phyloP scores from a whole-genome alignment of 2,329 filamentous ascomycete genomes.

The Paraphaeosphaeria sporulosa region DNA sequence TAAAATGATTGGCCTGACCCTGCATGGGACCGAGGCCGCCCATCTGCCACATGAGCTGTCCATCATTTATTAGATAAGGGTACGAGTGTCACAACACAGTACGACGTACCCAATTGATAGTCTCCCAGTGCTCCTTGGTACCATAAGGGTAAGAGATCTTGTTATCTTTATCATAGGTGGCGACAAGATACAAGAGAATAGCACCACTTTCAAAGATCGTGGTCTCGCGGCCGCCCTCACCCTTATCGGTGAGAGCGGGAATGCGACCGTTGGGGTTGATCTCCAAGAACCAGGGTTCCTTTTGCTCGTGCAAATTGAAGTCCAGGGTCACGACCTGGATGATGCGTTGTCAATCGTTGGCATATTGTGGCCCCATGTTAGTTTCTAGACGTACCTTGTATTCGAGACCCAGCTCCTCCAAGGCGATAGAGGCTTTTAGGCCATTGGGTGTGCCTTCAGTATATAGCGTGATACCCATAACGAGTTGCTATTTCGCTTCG shows the following conservation, averaged over 20 bases:
- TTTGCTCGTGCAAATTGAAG: constrained; percentile 74
- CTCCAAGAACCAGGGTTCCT: constrained; percentile 80
- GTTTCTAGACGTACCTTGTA: constrained; percentile 64
- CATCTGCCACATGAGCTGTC: constrained; percentile 65
- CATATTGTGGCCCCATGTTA: background rate
- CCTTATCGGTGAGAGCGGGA: constrained; percentile 78
- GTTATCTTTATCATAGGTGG: constrained; percentile 78
- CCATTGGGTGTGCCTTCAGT: constrained; percentile 61
- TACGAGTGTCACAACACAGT: constrained; percentile 66
- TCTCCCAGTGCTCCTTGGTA: constrained; percentile 76
- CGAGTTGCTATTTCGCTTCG: background rate
- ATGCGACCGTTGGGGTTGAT: constrained; percentile 93
- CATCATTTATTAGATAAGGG: constrained; percentile 60
- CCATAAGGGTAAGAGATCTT: constrained; percentile 78
- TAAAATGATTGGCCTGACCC: constrained; percentile 32
- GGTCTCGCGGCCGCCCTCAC: constrained; percentile 71
- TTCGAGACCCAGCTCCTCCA: constrained; percentile 67
- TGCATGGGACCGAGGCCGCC: constrained; percentile 39
- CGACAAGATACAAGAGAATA: constrained; percentile 81
- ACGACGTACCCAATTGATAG: constrained; percentile 71
- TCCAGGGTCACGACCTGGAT: constrained; percentile 69
- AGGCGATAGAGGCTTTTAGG: constrained; percentile 62
- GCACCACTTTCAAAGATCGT: constrained; percentile 76
- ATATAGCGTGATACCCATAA: constrained; percentile 16
- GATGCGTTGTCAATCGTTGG: constrained; percentile 63